phyloP scores from a whole-genome alignment of 176 grass and related monocot species.

The sorghum (Sorghum bicolor) region DNA sequence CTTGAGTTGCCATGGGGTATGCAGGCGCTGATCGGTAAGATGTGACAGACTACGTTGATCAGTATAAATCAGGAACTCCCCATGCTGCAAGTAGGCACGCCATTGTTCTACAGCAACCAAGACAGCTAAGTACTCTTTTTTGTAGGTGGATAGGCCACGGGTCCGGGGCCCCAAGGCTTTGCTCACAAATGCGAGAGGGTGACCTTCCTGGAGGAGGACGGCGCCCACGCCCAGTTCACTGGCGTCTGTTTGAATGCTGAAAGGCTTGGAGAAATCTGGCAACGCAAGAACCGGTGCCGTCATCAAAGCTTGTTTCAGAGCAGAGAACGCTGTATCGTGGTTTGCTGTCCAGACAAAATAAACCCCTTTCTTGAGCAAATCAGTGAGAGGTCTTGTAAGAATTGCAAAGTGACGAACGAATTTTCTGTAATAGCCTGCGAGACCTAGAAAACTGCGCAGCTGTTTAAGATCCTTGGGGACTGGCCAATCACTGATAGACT shows the following conservation, averaged over 20 bases:
- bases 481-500: background rate
- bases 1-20: no score
- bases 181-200: background rate
- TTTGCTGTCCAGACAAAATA: no score
- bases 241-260: background rate
- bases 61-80: no score
- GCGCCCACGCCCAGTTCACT: background rate
- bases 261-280: background rate
- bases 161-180: background rate
- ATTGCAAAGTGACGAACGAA: background rate
- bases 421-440: background rate
- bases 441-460: background rate
- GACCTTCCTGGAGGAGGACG: fast-evolving
- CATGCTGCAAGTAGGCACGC: no score
- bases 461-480: background rate
- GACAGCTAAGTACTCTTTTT: no score
- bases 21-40: no score
- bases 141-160: no score
- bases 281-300: background rate
- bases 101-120: no score
- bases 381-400: no score
- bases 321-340: no score
- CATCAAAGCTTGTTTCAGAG: background rate
- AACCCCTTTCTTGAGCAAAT: no score
- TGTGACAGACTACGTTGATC: no score